Percentiles rank a stretch among this genome's conserved stretches.
phyloP scores from a whole-genome alignment of 257 asterid genomes.

The Anisodus tanguticus region DNA sequence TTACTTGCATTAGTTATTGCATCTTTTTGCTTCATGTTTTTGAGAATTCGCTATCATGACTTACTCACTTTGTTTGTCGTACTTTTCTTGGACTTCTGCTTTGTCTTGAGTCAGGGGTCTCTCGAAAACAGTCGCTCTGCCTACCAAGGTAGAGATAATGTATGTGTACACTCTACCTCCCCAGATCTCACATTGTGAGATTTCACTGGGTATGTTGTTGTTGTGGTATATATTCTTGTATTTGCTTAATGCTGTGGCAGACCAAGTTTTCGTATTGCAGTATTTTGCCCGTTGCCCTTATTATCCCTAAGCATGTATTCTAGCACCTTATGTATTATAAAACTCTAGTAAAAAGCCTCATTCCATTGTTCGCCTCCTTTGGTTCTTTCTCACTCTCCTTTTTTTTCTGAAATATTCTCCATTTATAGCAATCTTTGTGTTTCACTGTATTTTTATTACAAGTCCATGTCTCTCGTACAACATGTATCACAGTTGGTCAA shows the following conservation, averaged over 20 bases:
- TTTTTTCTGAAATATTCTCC: neutral
- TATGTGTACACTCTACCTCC: too few relatives aligned
- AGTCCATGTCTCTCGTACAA: neutral
- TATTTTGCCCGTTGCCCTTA: constrained; percentile 21
- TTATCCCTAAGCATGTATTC: neutral
- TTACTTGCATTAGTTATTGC: too few relatives aligned
- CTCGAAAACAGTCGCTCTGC: too few relatives aligned
- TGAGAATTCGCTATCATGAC: too few relatives aligned
- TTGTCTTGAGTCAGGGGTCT: too few relatives aligned
- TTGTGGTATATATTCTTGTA: too few relatives aligned
- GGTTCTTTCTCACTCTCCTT: neutral
- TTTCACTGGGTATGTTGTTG: too few relatives aligned
- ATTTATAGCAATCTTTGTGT: neutral
- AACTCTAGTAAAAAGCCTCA: constrained; percentile 2
- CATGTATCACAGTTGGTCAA: neutral
- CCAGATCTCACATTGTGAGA: too few relatives aligned
- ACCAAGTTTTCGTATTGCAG: neutral
- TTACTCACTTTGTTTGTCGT: too few relatives aligned
- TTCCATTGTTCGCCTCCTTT: neutral
- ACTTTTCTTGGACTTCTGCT: too few relatives aligned
- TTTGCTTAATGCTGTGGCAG: neutral
- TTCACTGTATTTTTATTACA: neutral
- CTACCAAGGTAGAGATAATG: too few relatives aligned
- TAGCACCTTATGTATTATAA: neutral
- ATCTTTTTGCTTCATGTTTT: too few relatives aligned